phyloP scores from a whole-genome alignment of 1,284 basidiomycete genomes.

The Golubevia pallescens region DNA sequence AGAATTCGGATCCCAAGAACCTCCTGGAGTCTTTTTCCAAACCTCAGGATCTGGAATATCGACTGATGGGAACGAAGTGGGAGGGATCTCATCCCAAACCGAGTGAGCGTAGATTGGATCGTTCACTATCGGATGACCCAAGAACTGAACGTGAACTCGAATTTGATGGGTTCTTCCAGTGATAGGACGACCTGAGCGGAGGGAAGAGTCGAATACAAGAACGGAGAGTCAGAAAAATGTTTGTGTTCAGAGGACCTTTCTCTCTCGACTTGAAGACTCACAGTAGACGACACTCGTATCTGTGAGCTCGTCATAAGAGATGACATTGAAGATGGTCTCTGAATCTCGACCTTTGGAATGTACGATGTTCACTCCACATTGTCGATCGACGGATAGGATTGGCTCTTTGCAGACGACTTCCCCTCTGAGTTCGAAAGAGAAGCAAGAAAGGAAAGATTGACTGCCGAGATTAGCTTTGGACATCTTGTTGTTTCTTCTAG shows the following conservation, averaged over 20 bases:
- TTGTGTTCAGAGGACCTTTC: too few species aligned
- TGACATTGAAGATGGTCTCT: conserved; percentile 84
- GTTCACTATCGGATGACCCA: conserved; percentile 59
- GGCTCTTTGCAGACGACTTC: conserved; percentile 84
- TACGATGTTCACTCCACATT: conserved; percentile 93
- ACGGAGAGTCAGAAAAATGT: too few species aligned
- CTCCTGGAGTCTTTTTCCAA: not conserved
- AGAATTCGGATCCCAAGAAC: not conserved
- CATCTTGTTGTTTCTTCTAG: too few species aligned
- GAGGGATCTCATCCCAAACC: conserved; percentile 52
- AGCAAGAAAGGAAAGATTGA: not conserved
- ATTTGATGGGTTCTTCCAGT: conserved; percentile 63
- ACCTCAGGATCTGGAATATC: not conserved
- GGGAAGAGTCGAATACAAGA: too few species aligned
- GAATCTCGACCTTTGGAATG: conserved; percentile 91
- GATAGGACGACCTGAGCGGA: too few species aligned
- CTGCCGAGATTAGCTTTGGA: not conserved
- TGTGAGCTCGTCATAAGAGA: conserved; percentile 82
- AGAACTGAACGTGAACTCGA: conserved; percentile 53
- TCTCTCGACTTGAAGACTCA: too few species aligned
- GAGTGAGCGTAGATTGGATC: conserved; percentile 60
- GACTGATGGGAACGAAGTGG: conserved; percentile 12
- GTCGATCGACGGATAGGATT: conserved; percentile 87
- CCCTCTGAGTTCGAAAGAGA: conserved; percentile 67
- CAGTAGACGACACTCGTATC: conserved; percentile 89